Percentiles rank a stretch among this genome's conserved stretches.
Evolutionary conservation across 306 rosid species (phyloP).

Genomic region (Malus asiatica): DNA sequence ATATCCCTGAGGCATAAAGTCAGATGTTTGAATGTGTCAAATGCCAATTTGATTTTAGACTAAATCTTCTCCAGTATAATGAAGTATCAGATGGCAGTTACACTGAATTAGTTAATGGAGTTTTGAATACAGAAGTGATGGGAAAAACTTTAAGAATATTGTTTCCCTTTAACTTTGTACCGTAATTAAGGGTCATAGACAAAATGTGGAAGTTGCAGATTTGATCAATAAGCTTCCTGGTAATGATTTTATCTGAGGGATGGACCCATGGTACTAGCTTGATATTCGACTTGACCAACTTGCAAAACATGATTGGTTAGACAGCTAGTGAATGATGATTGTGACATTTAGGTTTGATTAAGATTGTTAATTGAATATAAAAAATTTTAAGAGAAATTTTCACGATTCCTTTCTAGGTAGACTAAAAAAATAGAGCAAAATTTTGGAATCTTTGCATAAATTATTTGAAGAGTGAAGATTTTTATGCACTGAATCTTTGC

Average conservation of each 20-base stretch:
- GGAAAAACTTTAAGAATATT: not conserved
- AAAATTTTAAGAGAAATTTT: not conserved
- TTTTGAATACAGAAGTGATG: not conserved
- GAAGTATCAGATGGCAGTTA: constrained; percentile 1
- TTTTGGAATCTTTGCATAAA: not conserved
- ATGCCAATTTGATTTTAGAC: not conserved
- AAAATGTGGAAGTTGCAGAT: not conserved
- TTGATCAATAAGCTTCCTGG: not conserved
- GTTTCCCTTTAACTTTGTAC: not conserved
- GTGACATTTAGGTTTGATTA: not conserved
- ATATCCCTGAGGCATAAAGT: constrained; percentile 1
- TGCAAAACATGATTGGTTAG: not conserved
- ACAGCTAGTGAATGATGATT: not conserved
- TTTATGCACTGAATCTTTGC: not conserved
- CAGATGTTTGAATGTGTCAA: constrained; percentile 8
- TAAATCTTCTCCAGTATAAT: not conserved
- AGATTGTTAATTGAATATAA: not conserved
- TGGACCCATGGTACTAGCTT: not conserved
- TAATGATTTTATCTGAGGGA: not conserved
- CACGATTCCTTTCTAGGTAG: not conserved
- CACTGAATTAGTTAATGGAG: not conserved
- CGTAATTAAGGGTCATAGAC: not conserved
- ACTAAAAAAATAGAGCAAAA: not conserved
- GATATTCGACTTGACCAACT: not conserved
- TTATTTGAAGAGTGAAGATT: not conserved